Evolutionary conservation across 2,329 filamentous ascomycete species (phyloP), one percentile per base, ranked within the genome.

Genomic region (Diaporthe citrichinensis): DNA sequence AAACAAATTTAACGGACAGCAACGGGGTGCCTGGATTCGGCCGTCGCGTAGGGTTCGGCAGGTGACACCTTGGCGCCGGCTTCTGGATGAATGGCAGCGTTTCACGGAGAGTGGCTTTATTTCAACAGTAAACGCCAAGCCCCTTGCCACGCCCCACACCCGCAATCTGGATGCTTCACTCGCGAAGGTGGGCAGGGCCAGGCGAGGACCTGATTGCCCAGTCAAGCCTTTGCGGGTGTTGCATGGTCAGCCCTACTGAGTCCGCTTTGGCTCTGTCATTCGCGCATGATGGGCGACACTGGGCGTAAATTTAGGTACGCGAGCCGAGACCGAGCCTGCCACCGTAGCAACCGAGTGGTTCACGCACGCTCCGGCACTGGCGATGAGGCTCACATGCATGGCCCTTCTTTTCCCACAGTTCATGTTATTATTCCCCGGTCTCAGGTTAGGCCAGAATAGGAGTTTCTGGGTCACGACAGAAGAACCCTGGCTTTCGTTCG

Each of bases 21-120:
- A 5, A 23, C 20, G 44, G 17, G 8, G 17, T 17, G 15, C 49
- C 65, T 69, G 65, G 65, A 41, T 69, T 10, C 65, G 65, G 65
- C 65, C 46, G 31, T 20, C 46, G 65, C 46, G 31, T 9, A 41
- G 46, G 65, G 25, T 41, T 53, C 46, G 49, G 65, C 49, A 69
- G 65, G 34, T 69, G 49, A 41, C 49, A 53, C 31, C 65, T 69
- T 69, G 65, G 65, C 65, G n/a, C 49, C 61, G 41, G 61, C 61
- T 31, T n/a, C 46, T 23, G 55, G 55, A 17, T 58, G 59, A 53
- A 10, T 69, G 65, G 34, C 65, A 69, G 65, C 65, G 65, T 69
- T 69, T 69, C 65, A 69, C 49, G 49, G 34, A 69, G 46, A 69
- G 65, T 69, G 65, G 34, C 34, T 69, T 69, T 55, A 55, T 69